These are phyloP conservation scores for Trichophyton schoenleinii DNA, from an alignment of 2,329 filamentous ascomycete genomes.

Conservation along the genomic window DNA sequence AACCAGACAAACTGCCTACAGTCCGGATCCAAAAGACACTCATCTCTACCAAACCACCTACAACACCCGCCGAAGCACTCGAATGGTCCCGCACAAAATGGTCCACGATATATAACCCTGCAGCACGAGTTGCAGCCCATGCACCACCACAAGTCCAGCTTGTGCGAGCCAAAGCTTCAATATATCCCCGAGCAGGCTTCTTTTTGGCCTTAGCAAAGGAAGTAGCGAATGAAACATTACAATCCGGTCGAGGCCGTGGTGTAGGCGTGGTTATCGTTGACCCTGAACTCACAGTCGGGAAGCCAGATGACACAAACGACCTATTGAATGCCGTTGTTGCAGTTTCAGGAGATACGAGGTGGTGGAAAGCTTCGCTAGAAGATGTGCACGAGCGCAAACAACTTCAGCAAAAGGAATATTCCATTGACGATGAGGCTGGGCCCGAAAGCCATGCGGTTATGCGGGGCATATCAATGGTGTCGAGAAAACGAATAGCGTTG, in stretches of 20 bases:
- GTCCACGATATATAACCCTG: conserved; percentile 35
- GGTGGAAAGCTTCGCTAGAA: conserved; percentile 11
- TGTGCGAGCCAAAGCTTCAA: conserved; percentile 22
- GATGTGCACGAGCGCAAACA: neutral
- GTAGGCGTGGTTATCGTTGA: conserved; percentile 37
- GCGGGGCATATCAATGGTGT: conserved; percentile 33
- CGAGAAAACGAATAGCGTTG: conserved; percentile 25
- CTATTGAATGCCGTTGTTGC: conserved; percentile 31
- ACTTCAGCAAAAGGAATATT: neutral
- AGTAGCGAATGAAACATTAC: conserved; percentile 28
- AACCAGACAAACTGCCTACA: neutral
- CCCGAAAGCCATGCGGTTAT: conserved; percentile 37
- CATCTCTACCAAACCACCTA: conserved; percentile 32
- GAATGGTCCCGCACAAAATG: conserved; percentile 31
- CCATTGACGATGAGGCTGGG: conserved; percentile 30
- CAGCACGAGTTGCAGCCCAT: conserved; percentile 31
- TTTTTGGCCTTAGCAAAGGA: conserved; percentile 30
- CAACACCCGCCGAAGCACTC: conserved; percentile 29
- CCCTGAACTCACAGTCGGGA: conserved; percentile 20
- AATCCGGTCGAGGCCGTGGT: conserved; percentile 26
- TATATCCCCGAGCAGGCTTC: conserved; percentile 26
- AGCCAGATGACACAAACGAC: conserved; percentile 19
- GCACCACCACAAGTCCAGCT: conserved; percentile 32
- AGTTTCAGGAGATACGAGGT: conserved; percentile 35
- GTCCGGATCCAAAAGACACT: conserved; percentile 22